A percentile compares a stretch with the other conserved stretches of the same genome.
phyloP scores from a whole-genome alignment of 805 yeast species.

The Metschnikowia aberdeeniae region DNA sequence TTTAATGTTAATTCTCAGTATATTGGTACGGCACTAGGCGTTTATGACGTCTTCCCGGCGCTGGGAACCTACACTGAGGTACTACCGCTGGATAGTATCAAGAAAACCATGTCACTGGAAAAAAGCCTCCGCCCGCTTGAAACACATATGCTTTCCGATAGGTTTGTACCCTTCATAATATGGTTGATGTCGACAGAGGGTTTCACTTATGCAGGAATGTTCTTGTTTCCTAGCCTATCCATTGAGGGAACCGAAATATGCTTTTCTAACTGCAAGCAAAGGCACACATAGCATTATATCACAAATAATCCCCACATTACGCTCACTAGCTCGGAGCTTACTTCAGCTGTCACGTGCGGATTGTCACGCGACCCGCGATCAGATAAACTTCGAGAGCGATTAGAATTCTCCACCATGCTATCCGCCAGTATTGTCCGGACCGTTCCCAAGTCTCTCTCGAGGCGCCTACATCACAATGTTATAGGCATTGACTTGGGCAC shows the following conservation, averaged over 20 bases:
- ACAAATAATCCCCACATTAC: not conserved
- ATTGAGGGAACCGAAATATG: not conserved
- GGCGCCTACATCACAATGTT: constrained; percentile 34
- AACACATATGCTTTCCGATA: not conserved
- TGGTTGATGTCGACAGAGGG: constrained; percentile 16
- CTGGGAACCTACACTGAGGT: not conserved
- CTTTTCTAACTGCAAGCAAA: not conserved
- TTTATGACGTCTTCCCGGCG: not conserved
- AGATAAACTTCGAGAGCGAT: not conserved
- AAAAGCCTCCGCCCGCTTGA: constrained; percentile 2
- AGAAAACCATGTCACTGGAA: constrained; percentile 6
- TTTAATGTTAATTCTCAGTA: constrained; percentile 7
- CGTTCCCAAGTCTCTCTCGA: not conserved
- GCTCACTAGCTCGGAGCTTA: not conserved
- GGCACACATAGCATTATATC: not conserved
- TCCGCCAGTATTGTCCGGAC: not conserved
- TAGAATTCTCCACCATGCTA: not conserved
- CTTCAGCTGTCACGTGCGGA: not conserved
- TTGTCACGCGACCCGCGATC: not conserved
- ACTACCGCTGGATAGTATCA: constrained; percentile 10
- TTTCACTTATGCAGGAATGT: constrained; percentile 8
- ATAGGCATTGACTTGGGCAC: constrained; percentile 85
- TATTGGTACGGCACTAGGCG: constrained; percentile 9
- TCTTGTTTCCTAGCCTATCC: constrained; percentile 5
- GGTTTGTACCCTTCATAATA: constrained; percentile 2